These are phyloP conservation scores for Brassica cretica DNA, from an alignment of 345 rosid species.

Conservation along the genomic window DNA sequence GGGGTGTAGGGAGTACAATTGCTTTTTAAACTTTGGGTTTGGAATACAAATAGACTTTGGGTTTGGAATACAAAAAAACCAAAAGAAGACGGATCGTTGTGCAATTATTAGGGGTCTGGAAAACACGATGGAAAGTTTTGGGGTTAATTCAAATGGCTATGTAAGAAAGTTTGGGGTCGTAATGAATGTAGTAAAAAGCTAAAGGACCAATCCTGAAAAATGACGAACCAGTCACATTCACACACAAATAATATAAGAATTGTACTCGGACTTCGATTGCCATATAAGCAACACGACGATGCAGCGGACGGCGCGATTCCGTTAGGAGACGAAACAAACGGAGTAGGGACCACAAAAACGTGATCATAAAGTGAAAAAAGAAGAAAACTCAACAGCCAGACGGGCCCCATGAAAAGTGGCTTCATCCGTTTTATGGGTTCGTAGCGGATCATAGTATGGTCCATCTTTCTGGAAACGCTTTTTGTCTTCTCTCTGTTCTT, in stretches of 20 bases:
- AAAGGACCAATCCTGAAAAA: no score
- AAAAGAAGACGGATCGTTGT: no score
- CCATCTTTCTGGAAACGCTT: slow-evolving; percentile 23
- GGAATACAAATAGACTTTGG: no score
- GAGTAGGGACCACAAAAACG: slow-evolving; percentile 28
- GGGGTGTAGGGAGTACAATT: no score
- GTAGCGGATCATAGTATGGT: slow-evolving; percentile 12
- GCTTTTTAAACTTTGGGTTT: no score
- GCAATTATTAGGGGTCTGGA: no score
- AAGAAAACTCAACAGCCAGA: not conserved
- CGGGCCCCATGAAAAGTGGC: not conserved
- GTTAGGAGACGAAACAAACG: slow-evolving; percentile 13
- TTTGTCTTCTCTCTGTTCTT: slow-evolving; percentile 6
- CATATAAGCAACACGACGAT: slow-evolving; percentile 29
- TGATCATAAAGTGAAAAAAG: slow-evolving; percentile 4
- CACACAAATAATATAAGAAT: not conserved
- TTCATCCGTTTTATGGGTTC: slow-evolving; percentile 1
- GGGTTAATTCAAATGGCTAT: no score
- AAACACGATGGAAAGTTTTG: not conserved
- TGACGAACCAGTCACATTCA: no score
- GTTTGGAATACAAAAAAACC: no score
- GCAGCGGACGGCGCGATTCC: slow-evolving; percentile 27
- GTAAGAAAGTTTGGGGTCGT: slow-evolving; percentile 43
- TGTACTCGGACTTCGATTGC: not conserved
- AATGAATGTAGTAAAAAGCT: slow-evolving; percentile 32